These are phyloP conservation scores for Cinchona pubescens DNA, from an alignment of 257 asterid genomes.

Conservation along the genomic window DNA sequence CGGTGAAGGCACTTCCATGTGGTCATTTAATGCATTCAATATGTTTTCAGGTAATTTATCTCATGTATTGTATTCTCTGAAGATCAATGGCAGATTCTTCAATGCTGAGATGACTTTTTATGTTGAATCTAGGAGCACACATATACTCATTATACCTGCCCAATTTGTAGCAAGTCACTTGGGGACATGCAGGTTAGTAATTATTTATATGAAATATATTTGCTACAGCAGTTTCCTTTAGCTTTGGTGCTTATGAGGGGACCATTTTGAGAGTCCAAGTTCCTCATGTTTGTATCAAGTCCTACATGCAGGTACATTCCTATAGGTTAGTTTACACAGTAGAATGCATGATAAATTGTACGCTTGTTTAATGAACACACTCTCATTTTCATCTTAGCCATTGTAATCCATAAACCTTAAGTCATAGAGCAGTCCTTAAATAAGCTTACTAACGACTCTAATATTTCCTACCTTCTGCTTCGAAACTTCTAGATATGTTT, in stretches of 20 bases:
- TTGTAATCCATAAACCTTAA: background rate
- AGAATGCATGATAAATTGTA: background rate
- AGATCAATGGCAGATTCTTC: background rate
- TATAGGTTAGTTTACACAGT: background rate
- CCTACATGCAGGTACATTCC: background rate
- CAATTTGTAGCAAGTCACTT: slow-evolving; percentile 87
- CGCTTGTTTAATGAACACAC: background rate
- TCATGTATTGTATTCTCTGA: slow-evolving; percentile 4
- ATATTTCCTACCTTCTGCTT: background rate
- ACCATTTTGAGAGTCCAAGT: background rate
- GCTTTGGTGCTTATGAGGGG: slow-evolving; percentile 4
- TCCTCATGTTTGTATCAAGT: background rate
- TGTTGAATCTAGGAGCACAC: slow-evolving; percentile 64
- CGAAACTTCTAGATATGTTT: background rate
- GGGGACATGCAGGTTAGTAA: slow-evolving; percentile 86
- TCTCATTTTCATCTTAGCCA: background rate
- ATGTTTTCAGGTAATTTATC: slow-evolving; percentile 71
- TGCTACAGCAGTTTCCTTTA: background rate
- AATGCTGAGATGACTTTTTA: slow-evolving; percentile 20
- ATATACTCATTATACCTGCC: slow-evolving; percentile 70
- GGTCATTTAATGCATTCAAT: slow-evolving; percentile 90
- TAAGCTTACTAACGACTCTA: background rate
- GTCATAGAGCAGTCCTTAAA: background rate
- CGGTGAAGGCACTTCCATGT: slow-evolving; percentile 79
- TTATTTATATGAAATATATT: slow-evolving; percentile 4